phyloP scores from a whole-genome alignment of 2,329 filamentous ascomycete genomes.

The Epichloe typhina region DNA sequence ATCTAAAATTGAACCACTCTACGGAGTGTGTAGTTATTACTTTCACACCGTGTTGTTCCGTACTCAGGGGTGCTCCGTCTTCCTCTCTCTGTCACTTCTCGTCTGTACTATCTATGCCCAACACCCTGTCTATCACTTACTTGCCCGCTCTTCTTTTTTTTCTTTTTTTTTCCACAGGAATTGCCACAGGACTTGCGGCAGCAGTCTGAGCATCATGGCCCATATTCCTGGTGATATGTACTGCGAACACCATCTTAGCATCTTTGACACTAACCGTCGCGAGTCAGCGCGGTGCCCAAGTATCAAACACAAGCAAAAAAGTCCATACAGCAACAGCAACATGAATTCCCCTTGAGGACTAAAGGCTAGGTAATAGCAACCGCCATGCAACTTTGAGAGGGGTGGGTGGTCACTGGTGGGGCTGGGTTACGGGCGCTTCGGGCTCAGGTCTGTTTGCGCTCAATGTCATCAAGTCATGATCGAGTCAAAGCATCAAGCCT shows the following conservation, averaged over 20 bases:
- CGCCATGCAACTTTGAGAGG: too few species aligned
- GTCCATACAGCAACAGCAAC: too few species aligned
- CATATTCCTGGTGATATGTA: not conserved
- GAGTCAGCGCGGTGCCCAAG: not conserved
- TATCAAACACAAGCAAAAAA: not conserved
- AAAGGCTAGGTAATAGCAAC: too few species aligned
- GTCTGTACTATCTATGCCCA: too few species aligned
- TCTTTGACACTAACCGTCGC: not conserved
- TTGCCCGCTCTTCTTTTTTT: not conserved
- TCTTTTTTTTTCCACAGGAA: not conserved
- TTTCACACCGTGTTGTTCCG: too few species aligned
- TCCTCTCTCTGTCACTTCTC: too few species aligned
- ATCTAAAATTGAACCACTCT: not conserved
- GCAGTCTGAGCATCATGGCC: not conserved
- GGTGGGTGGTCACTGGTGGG: too few species aligned
- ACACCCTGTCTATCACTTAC: too few species aligned
- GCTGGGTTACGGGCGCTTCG: not conserved
- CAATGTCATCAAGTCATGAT: not conserved
- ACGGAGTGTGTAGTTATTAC: too few species aligned
- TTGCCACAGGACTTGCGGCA: not conserved
- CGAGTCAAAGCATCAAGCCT: not conserved
- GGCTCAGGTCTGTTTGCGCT: too few species aligned
- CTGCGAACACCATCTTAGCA: not conserved
- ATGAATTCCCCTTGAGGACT: too few species aligned
- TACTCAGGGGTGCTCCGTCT: too few species aligned